Base-by-base conservation (phyloP, 2,329 filamentous ascomycete species). In the Drechmeria coniospora region DNA sequence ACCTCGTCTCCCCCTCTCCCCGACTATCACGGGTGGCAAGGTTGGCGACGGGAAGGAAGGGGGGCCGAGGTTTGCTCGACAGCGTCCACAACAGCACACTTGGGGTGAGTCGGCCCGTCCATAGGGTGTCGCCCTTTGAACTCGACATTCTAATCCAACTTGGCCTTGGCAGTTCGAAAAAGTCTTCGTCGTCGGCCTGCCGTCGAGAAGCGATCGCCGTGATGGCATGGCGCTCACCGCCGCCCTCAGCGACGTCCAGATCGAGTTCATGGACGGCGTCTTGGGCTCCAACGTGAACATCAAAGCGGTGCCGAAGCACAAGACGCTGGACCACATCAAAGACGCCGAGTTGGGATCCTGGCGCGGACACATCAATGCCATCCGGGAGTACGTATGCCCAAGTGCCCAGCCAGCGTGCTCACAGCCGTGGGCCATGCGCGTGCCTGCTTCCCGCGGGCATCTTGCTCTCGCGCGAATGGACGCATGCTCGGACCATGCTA, bases 141-240 rank as follows among this genome's bases (percentile, higher is more conserved):
- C 6, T 28, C 13, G 27, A 21, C 12, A 21, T 17, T 15, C 9
- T 25, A 14, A 3, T 25, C n/a, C 23, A 10, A 10, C 14, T 17
- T 25, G 8, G 11, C 11, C 7, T 33, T 17, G 15, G 9, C 21
- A 67, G 64, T 70, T 70, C 35, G 48, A 62, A 20, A 53, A 62
- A 26, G 59, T 70, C 11, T 57, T 68, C 33, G 61, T 63, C 12
- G 53, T 71, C 22, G 65, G 61, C 24, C 53, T 68, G 4, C 59
- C 61, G 1, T 50, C 52, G 17, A 48, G 65, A 3, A 60, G 53
- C 15, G 66, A 70, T 36, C 57, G 63, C 8, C 54, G 61, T 23
- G 62, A 70, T 46, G 50, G 57, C 2, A 56, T 69, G 39, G 47
- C 52, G 1, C 45, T 67, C 5, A 57, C 59, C 2, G 61, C 61